Percentiles rank a stretch among this genome's conserved stretches.
Evolutionary conservation across 441 rosid species (phyloP).

Genomic region (Pelargonium exstipulatum): DNA sequence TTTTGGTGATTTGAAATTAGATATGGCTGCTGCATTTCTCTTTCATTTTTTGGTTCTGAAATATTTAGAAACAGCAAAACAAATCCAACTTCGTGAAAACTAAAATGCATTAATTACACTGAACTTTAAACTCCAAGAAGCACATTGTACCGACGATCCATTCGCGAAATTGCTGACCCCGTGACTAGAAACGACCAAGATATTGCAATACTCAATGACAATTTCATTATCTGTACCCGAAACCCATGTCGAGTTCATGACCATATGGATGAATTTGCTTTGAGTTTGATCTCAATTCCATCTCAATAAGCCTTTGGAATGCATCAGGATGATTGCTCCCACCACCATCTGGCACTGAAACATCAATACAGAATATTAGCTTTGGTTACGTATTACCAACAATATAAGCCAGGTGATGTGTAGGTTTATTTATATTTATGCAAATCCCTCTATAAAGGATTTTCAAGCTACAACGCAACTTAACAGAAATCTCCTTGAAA

Average conservation of each 20-base stretch:
- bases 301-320: conserved; percentile 69
- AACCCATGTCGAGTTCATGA: conserved; percentile 73
- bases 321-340: conserved; percentile 59
- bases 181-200: conserved; percentile 13
- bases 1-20: too few species aligned
- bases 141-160: conserved; percentile 20
- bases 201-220: conserved; percentile 22
- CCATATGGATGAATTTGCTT: conserved; percentile 54
- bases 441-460: too few species aligned
- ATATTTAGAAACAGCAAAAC: not conserved
- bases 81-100: conserved; percentile 18
- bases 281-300: conserved; percentile 63
- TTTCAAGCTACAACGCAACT: too few species aligned
- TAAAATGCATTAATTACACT: conserved; percentile 29
- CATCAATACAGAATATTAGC: conserved; percentile 6
- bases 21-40: too few species aligned
- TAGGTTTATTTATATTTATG: too few species aligned
- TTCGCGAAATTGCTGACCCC: not conserved
- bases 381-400: not conserved
- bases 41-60: too few species aligned
- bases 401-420: too few species aligned
- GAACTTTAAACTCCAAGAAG: conserved; percentile 12
- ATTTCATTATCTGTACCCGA: conserved; percentile 47
- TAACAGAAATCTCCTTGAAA: too few species aligned
- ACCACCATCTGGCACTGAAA: conserved; percentile 46